phyloP scores from a whole-genome alignment of 768 basidiomycete species.

The Xanthoconium purpureum region DNA sequence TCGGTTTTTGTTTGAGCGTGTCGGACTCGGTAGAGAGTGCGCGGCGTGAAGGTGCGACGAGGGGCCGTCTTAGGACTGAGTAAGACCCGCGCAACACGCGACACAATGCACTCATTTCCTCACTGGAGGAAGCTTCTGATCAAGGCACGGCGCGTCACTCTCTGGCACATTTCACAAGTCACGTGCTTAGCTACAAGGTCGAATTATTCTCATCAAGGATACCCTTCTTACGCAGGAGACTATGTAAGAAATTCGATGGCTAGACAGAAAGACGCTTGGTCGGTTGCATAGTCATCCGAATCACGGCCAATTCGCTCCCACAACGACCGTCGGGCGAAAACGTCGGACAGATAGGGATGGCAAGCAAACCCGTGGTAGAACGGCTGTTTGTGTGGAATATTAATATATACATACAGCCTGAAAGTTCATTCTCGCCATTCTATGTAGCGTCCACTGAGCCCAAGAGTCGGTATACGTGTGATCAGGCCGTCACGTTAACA shows the following conservation, averaged over 20 bases:
- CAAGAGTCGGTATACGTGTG: neutral
- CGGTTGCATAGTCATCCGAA: no score
- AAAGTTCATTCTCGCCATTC: neutral
- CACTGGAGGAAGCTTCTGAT: neutral
- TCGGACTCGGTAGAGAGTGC: slow-evolving; percentile 20
- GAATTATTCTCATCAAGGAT: neutral
- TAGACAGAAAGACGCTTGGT: no score
- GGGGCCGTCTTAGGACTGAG: neutral
- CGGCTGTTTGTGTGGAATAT: neutral
- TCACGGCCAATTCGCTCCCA: no score
- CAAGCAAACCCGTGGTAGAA: neutral
- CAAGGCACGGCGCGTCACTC: neutral
- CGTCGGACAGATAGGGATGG: no score
- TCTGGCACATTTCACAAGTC: neutral
- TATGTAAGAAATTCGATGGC: no score
- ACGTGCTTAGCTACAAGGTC: slow-evolving; percentile 3
- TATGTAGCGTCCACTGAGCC: neutral
- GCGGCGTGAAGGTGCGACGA: slow-evolving; percentile 3
- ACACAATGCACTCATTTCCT: slow-evolving; percentile 19
- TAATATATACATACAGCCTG: slow-evolving; percentile 4
- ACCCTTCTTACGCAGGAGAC: no score
- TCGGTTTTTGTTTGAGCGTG: slow-evolving; percentile 63
- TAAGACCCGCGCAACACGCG: slow-evolving; percentile 6
- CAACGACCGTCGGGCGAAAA: neutral
- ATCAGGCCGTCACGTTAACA: neutral